Percentiles rank a stretch among this genome's conserved stretches.
phyloP scores from a whole-genome alignment of 768 basidiomycete genomes.

The Lactifluus pinguis region DNA sequence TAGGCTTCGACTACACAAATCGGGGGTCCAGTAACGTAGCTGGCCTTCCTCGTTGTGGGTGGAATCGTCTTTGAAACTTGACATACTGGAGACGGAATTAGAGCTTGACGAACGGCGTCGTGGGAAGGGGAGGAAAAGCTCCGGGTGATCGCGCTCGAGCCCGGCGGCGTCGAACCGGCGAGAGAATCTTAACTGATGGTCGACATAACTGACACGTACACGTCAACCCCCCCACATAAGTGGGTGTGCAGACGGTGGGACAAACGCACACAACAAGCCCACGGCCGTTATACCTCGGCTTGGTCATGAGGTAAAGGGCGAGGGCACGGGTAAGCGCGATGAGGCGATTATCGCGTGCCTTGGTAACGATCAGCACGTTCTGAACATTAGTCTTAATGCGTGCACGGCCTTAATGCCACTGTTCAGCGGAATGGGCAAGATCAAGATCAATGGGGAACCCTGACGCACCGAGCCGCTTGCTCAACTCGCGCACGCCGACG shows the following conservation, averaged over 20 bases:
- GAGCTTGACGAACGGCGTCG: constrained; percentile 65
- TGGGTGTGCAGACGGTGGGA: constrained; percentile 14
- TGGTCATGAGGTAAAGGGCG: constrained; percentile 92
- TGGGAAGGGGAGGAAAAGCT: constrained; percentile 74
- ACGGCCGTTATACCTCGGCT: constrained; percentile 56
- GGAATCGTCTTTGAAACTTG: constrained; percentile 35
- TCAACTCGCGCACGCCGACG: constrained; percentile 95
- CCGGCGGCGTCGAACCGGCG: constrained; percentile 92
- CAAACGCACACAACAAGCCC: constrained; percentile 76
- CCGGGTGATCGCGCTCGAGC: constrained; percentile 77
- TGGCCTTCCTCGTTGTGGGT: constrained; percentile 75
- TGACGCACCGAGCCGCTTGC: constrained; percentile 85
- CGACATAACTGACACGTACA: constrained; percentile 66
- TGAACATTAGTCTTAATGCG: constrained; percentile 88
- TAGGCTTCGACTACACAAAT: constrained; percentile 86
- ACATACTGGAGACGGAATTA: constrained; percentile 49
- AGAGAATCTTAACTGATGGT: constrained; percentile 80
- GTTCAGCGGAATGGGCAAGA: neutral
- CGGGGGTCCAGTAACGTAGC: constrained; percentile 93
- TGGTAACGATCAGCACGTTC: constrained; percentile 90
- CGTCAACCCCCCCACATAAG: constrained; percentile 4
- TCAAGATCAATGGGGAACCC: neutral
- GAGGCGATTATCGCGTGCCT: constrained; percentile 92
- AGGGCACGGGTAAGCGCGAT: constrained; percentile 92
- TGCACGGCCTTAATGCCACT: constrained; percentile 60